A percentile compares a stretch with the other conserved stretches of the same genome.
Conservation (phyloP, 1,284 basidiomycete genomes). For the Dichomitus squalens region DNA sequence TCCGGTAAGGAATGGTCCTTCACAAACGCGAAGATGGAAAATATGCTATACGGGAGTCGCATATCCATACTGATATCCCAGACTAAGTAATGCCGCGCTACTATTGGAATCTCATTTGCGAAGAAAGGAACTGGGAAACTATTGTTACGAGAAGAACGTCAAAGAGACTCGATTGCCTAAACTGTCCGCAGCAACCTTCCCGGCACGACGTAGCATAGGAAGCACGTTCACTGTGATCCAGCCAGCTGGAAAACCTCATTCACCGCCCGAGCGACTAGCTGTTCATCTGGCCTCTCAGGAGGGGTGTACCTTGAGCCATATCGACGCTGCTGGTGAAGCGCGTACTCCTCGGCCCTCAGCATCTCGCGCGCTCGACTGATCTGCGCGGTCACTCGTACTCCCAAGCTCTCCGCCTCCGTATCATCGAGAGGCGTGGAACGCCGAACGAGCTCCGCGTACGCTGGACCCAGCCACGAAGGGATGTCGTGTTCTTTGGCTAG, state of each 20-base stretch:
- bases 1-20: no score
- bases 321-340: conserved; percentile 16
- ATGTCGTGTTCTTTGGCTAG: conserved; percentile 42
- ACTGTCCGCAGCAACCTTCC: no score
- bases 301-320: conserved; percentile 15
- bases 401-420: conserved; percentile 39
- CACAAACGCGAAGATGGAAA: no score
- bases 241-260: conserved; percentile 23
- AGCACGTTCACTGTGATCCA: not conserved
- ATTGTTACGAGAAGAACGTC: no score
- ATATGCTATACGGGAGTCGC: no score
- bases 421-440: conserved; percentile 36
- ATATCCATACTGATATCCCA: no score
- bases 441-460: conserved; percentile 41
- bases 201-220: no score
- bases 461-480: conserved; percentile 39
- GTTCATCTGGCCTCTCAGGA: conserved; percentile 23
- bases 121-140: no score
- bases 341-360: conserved; percentile 25
- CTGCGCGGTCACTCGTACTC: conserved; percentile 27
- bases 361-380: conserved; percentile 27
- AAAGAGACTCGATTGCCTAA: no score
- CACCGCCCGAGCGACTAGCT: conserved; percentile 26
- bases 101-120: no score
- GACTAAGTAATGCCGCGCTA: no score